phyloP scores from a whole-genome alignment of 2,329 filamentous ascomycete species.

The Phoma herbarum region DNA sequence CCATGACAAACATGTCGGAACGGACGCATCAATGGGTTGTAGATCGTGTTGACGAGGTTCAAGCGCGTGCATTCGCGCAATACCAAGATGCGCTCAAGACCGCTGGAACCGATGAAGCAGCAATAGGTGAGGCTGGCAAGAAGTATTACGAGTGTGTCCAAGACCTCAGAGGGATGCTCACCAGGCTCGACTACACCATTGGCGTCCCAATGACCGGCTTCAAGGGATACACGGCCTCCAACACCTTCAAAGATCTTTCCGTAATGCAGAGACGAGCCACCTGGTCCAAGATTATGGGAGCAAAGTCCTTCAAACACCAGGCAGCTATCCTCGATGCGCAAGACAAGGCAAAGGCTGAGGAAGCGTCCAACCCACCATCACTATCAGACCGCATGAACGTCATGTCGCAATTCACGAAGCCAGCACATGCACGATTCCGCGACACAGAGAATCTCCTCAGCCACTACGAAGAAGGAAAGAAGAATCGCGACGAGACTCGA shows the following conservation, averaged over 20 bases:
- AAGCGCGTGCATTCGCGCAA: slow-evolving; percentile 9
- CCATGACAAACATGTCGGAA: slow-evolving; percentile 20
- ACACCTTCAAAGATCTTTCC: not conserved
- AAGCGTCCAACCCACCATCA: not conserved
- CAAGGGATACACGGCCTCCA: slow-evolving; percentile 20
- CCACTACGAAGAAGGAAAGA: slow-evolving; percentile 25
- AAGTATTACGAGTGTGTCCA: slow-evolving; percentile 31
- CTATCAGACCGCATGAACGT: not conserved
- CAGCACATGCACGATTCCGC: slow-evolving; percentile 21
- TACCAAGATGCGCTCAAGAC: slow-evolving; percentile 4
- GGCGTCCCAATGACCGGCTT: slow-evolving; percentile 31
- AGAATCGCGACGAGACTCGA: slow-evolving; percentile 23
- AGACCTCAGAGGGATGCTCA: slow-evolving; percentile 24
- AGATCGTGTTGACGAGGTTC: slow-evolving; percentile 29
- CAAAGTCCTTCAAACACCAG: slow-evolving; percentile 19
- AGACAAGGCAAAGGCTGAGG: slow-evolving; percentile 6
- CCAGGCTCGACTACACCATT: slow-evolving; percentile 20
- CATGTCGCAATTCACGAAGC: slow-evolving; percentile 11
- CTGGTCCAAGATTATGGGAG: not conserved
- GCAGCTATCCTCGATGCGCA: slow-evolving; percentile 15
- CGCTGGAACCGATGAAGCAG: slow-evolving; percentile 17
- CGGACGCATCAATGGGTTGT: slow-evolving; percentile 31
- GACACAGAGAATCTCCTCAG: slow-evolving; percentile 23
- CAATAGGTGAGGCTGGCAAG: slow-evolving; percentile 24
- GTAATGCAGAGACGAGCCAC: not conserved